Conservation (phyloP, 257 asterid species). For the Jaltomata sinuosa region DNA sequence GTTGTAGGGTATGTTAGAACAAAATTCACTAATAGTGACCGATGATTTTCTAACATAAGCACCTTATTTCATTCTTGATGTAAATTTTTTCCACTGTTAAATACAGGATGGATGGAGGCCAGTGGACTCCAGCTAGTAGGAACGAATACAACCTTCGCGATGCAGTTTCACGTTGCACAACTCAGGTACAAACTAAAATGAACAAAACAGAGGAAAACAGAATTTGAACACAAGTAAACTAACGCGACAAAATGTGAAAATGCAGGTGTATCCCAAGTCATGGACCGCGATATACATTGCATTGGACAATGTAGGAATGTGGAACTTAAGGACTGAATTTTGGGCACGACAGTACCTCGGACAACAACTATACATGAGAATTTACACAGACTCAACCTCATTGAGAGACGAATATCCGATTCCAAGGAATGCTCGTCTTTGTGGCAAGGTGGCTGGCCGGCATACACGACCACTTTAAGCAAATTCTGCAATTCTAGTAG, state of each 20-base stretch:
- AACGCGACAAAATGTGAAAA: background rate
- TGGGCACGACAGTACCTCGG: slow-evolving; percentile 74
- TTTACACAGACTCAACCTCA: slow-evolving; percentile 50
- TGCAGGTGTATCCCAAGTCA: slow-evolving; percentile 64
- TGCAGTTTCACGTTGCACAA: slow-evolving; percentile 71
- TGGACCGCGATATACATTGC: slow-evolving; percentile 60
- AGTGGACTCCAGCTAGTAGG: slow-evolving; percentile 57
- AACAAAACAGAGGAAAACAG: background rate
- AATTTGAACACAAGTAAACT: background rate
- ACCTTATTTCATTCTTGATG: background rate
- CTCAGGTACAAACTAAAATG: slow-evolving; percentile 39
- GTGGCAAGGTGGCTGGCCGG: slow-evolving; percentile 55
- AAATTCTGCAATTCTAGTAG: background rate
- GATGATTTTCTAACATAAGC: background rate
- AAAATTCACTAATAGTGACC: background rate
- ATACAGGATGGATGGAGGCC: slow-evolving; percentile 91
- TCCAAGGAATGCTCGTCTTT: slow-evolving; percentile 60
- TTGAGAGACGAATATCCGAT: slow-evolving; percentile 68
- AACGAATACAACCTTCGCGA: slow-evolving; percentile 69
- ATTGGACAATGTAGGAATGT: slow-evolving; percentile 70
- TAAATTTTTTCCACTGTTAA: background rate
- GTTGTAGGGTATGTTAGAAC: slow-evolving; percentile 71
- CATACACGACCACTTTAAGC: slow-evolving; percentile 52
- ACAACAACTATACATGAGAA: slow-evolving; percentile 57
- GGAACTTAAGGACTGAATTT: slow-evolving; percentile 69